Evolutionary conservation across 1,284 basidiomycete genomes (phyloP).

Genomic region (Xerocomus amazonicus): DNA sequence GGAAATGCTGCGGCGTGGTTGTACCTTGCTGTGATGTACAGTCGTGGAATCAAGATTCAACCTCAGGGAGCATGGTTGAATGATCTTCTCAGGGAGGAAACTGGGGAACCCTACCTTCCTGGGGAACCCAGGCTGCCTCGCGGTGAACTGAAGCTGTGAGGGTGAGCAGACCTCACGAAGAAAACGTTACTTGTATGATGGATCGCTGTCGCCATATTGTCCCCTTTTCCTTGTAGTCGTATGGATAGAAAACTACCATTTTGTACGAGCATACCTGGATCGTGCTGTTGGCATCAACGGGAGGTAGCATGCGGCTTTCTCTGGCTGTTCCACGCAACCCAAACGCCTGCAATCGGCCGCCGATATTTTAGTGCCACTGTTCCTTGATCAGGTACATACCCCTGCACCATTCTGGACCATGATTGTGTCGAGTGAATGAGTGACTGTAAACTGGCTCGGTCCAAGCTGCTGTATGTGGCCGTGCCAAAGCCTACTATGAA

Average conservation of each 20-base stretch:
- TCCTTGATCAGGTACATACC: too few relatives aligned
- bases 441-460: neutral
- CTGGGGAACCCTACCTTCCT: constrained; percentile 58
- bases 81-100: constrained; percentile 70
- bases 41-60: constrained; percentile 66
- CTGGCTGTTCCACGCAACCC: too few relatives aligned
- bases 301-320: too few relatives aligned
- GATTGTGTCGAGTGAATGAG: neutral
- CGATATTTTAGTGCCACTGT: too few relatives aligned
- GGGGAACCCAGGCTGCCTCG: constrained; percentile 70
- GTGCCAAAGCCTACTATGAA: constrained; percentile 5
- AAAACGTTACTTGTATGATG: constrained; percentile 11
- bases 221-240: constrained; percentile 1
- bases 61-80: constrained; percentile 80
- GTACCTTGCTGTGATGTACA: constrained; percentile 77
- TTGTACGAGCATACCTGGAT: constrained; percentile 3
- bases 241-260: constrained; percentile 9
- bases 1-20: constrained; percentile 79
- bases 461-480: constrained; percentile 15
- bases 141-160: constrained; percentile 47
- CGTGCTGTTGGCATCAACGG: too few relatives aligned
- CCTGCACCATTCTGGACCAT: too few relatives aligned
- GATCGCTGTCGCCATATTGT: neutral
- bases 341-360: too few relatives aligned
- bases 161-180: constrained; percentile 20